Evolutionary conservation across 371 early-diverging fungal genomes (phyloP).

Genomic region (Rhizopus arrhizus): DNA sequence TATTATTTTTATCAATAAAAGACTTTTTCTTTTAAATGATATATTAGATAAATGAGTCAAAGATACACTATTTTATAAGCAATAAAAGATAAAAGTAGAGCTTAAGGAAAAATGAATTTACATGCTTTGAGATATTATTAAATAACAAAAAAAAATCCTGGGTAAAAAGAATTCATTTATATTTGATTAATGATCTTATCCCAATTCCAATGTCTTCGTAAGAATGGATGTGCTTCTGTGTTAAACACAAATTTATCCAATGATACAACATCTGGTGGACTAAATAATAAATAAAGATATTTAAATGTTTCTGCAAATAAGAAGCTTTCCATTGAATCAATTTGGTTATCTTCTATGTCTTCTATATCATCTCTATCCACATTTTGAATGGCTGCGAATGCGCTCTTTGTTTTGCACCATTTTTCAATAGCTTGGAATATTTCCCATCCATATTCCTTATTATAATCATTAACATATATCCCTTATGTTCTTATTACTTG

Average conservation of each 20-base stretch:
- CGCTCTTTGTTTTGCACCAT: slow-evolving; percentile 61
- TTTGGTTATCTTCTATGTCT: slow-evolving; percentile 19
- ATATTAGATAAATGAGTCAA: too few relatives aligned
- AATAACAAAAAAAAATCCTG: too few relatives aligned
- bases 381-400: slow-evolving; percentile 64
- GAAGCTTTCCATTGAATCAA: slow-evolving; percentile 65
- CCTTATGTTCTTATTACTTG: slow-evolving; percentile 1
- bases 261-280: slow-evolving; percentile 56
- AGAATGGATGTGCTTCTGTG: slow-evolving; percentile 71
- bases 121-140: too few relatives aligned
- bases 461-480: background rate
- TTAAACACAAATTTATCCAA: slow-evolving; percentile 75
- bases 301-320: slow-evolving; percentile 89
- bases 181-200: background rate
- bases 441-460: slow-evolving; percentile 69
- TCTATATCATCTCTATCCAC: slow-evolving; percentile 45
- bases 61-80: too few relatives aligned
- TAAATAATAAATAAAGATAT: slow-evolving; percentile 83
- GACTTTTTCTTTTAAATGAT: too few relatives aligned
- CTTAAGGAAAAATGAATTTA: too few relatives aligned
- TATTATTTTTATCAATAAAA: too few relatives aligned
- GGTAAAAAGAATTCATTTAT: too few relatives aligned
- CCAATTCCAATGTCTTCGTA: slow-evolving; percentile 31
- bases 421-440: slow-evolving; percentile 72
- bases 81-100: too few relatives aligned